phyloP scores from a whole-genome alignment of 2,329 filamentous ascomycete species.

The Colletotrichum sublineola region DNA sequence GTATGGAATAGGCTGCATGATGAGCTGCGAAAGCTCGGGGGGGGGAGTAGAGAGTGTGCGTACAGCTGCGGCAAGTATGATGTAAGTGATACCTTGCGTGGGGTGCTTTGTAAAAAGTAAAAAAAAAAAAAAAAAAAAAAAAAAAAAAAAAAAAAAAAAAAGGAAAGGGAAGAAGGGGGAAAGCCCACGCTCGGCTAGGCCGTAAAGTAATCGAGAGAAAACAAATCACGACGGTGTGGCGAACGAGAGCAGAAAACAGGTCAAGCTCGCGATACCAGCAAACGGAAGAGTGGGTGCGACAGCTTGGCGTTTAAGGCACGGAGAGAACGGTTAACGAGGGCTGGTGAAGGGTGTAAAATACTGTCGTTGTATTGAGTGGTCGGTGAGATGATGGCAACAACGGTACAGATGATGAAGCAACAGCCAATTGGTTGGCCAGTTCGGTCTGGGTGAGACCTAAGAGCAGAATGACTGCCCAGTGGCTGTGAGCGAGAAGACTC shows the following conservation, averaged over 20 bases:
- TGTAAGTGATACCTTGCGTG: slow-evolving; percentile 4
- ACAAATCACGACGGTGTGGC: slow-evolving; percentile 16
- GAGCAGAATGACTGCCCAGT: slow-evolving; percentile 39
- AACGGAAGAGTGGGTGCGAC: slow-evolving; percentile 18
- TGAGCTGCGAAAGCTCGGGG: background rate
- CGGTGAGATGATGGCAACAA: background rate
- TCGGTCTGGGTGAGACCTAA: background rate
- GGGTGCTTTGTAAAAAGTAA: slow-evolving; percentile 16
- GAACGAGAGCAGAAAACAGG: slow-evolving; percentile 14
- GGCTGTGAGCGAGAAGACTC: slow-evolving; percentile 11
- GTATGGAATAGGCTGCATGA: slow-evolving; percentile 19
- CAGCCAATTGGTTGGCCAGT: background rate
- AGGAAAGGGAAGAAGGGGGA: background rate
- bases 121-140: background rate
- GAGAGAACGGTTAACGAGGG: background rate
- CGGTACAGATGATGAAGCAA: slow-evolving; percentile 15
- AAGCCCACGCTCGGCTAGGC: slow-evolving; percentile 21
- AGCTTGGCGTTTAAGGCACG: background rate
- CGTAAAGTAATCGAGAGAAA: slow-evolving; percentile 1
- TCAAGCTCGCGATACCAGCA: background rate
- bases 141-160: background rate
- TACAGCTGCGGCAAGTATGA: slow-evolving; percentile 5
- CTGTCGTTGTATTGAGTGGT: slow-evolving; percentile 12
- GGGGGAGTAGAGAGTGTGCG: background rate
- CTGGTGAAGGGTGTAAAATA: slow-evolving; percentile 10